Evolutionary conservation across 805 yeast species (phyloP).

Genomic region (Cyberlindnera veronae): DNA sequence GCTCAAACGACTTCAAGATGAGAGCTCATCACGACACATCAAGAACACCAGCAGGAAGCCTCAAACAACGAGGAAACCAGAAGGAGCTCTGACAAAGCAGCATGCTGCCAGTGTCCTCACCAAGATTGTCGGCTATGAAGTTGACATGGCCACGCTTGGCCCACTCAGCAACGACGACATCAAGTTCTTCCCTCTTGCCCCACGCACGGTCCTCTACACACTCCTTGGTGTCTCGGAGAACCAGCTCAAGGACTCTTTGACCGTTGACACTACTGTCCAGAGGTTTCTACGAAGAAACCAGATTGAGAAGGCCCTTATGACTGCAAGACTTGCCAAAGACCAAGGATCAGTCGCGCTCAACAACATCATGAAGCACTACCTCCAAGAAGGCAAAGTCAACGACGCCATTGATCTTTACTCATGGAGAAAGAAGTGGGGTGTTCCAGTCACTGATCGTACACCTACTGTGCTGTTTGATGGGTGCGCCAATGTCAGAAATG

Average conservation of each 20-base stretch:
- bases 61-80: conserved; percentile 4
- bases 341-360: conserved; percentile 63
- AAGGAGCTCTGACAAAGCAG: conserved; percentile 19
- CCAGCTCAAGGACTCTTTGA: conserved; percentile 54
- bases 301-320: conserved; percentile 47
- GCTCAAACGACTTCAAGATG: no score
- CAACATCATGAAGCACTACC: conserved; percentile 48
- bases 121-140: conserved; percentile 20
- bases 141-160: conserved; percentile 30
- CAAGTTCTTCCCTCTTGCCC: conserved; percentile 31
- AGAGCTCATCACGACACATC: no score
- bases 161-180: conserved; percentile 35
- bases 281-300: conserved; percentile 50
- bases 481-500: conserved; percentile 32
- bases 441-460: conserved; percentile 47
- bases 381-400: conserved; percentile 38
- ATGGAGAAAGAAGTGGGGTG: conserved; percentile 60
- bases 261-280: conserved; percentile 50
- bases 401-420: conserved; percentile 49
- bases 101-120: conserved; percentile 25
- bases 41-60: no score
- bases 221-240: conserved; percentile 57
- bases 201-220: conserved; percentile 46
- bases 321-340: conserved; percentile 44
- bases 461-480: conserved; percentile 46